These are phyloP conservation scores for Candida peoriensis DNA, from an alignment of 805 yeast species.

Conservation along the genomic window DNA sequence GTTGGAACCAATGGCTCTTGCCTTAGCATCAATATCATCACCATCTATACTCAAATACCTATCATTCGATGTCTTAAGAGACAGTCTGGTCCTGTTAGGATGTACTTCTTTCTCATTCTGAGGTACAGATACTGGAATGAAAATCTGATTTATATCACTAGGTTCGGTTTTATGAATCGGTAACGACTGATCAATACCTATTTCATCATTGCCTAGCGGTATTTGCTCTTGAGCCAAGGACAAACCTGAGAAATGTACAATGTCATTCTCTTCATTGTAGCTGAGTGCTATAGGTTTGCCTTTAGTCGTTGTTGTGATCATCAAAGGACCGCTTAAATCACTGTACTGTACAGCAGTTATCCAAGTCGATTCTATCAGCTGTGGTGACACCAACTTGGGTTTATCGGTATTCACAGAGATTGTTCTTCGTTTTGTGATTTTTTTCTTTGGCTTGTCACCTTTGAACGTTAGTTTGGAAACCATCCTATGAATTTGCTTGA, in stretches of 20 bases:
- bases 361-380: slow-evolving; percentile 15
- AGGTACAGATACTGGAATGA: slow-evolving; percentile 19
- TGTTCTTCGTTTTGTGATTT: no score
- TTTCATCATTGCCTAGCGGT: background rate
- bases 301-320: slow-evolving; percentile 15
- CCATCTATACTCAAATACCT: slow-evolving; percentile 20
- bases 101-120: slow-evolving; percentile 2
- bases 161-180: slow-evolving; percentile 25
- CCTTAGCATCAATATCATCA: slow-evolving; percentile 21
- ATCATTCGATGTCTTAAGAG: slow-evolving; percentile 26
- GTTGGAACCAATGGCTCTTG: slow-evolving; percentile 29
- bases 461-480: slow-evolving; percentile 33
- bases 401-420: no score
- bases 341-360: slow-evolving; percentile 21
- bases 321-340: slow-evolving; percentile 31
- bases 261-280: background rate
- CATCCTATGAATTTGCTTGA: no score
- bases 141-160: slow-evolving; percentile 27
- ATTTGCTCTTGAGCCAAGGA: background rate
- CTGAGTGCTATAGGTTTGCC: no score
- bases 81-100: slow-evolving; percentile 13
- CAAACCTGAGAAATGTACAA: slow-evolving; percentile 1
- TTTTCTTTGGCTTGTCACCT: slow-evolving; percentile 27
- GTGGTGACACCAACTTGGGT: no score
- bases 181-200: background rate